Conservation (phyloP, 345 rosid genomes). For the Anastatica hierochuntica region DNA sequence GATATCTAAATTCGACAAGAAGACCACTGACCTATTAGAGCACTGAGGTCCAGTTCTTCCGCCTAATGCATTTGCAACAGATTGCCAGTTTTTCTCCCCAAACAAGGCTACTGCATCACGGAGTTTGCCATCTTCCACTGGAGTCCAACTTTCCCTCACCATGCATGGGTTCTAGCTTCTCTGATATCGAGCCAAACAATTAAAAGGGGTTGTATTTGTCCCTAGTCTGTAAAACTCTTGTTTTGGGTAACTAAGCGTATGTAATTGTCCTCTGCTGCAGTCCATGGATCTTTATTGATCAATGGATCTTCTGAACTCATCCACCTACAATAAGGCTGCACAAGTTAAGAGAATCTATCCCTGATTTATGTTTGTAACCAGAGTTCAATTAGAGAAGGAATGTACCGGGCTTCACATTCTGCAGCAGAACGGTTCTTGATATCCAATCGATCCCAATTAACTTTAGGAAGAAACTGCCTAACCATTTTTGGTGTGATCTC, state of each 20-base stretch:
- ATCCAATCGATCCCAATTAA: slow-evolving; percentile 63
- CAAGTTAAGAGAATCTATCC: background rate
- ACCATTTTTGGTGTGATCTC: slow-evolving; percentile 59
- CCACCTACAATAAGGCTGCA: slow-evolving; percentile 42
- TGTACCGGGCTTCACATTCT: slow-evolving; percentile 77
- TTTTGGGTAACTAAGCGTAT: slow-evolving; percentile 42
- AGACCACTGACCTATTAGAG: slow-evolving; percentile 57
- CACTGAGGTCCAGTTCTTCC: slow-evolving; percentile 77
- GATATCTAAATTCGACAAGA: background rate
- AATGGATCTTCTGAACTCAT: slow-evolving; percentile 64
- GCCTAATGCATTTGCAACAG: slow-evolving; percentile 50
- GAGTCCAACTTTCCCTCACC: slow-evolving; percentile 57
- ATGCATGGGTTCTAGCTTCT: slow-evolving; percentile 61
- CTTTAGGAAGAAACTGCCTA: slow-evolving; percentile 62
- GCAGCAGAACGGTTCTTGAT: slow-evolving; percentile 49
- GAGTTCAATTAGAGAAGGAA: background rate
- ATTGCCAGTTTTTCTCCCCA: slow-evolving; percentile 74
- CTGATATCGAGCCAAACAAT: slow-evolving; percentile 66
- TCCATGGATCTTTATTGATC: slow-evolving; percentile 49
- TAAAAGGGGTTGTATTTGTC: slow-evolving; percentile 63
- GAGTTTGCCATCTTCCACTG: slow-evolving; percentile 67
- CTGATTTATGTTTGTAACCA: background rate
- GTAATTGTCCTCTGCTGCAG: slow-evolving; percentile 48
- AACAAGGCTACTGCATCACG: slow-evolving; percentile 43
- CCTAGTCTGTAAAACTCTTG: slow-evolving; percentile 50